Base-by-base conservation (phyloP, 2,329 filamentous ascomycete genomes). In the Sporothrix dimorphospora region DNA sequence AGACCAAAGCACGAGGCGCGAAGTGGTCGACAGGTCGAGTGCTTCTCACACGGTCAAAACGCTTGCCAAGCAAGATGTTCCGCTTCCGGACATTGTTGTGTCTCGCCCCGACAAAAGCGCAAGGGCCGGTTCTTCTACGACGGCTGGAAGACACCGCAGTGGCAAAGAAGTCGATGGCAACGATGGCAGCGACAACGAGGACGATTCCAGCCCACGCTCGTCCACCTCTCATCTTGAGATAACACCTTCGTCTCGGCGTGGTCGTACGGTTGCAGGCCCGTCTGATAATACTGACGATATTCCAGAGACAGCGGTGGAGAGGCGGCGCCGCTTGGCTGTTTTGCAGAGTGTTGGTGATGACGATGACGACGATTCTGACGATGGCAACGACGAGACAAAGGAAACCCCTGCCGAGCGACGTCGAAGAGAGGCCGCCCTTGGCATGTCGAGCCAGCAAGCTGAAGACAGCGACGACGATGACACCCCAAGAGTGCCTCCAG, bases 351-450 rank as follows among this genome's bases (percentile, higher is more conserved):
- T 83, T 14, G 81, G 80, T 38, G 82, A 84, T 7, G 82, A 81
- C 16, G 81, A 81, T 40, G 82, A 84, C 6, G 82, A 81, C 1
- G 82, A 81, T 21, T 78, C 77, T 4, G 71, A 65, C 3, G 77
- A 78, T 4, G 77, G 76, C 1, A 83, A 85, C n/a, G 83, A 83
- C 45, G 84, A 74, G 14, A 55, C 21, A 3, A 65, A 82, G 45
- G 92, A 94, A 81, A 94, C 92, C 0, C 90, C 91, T 0, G 92
- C 92, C 0, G 93, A 95, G 80, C 85, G 91, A 72, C 86, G 91
- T 53, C 85, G 93, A 70, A 87, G 93, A 76, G 89, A 94, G 76
- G 92, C 92, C 0, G 93, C 92, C 0, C 82, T 95, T 1, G 92
- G 92, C 11, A 83, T 92, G 73, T 81, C 82, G 19, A 78, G 80